Conservation (phyloP, 2,329 filamentous ascomycete genomes). For the Epichloe gansuensis region DNA sequence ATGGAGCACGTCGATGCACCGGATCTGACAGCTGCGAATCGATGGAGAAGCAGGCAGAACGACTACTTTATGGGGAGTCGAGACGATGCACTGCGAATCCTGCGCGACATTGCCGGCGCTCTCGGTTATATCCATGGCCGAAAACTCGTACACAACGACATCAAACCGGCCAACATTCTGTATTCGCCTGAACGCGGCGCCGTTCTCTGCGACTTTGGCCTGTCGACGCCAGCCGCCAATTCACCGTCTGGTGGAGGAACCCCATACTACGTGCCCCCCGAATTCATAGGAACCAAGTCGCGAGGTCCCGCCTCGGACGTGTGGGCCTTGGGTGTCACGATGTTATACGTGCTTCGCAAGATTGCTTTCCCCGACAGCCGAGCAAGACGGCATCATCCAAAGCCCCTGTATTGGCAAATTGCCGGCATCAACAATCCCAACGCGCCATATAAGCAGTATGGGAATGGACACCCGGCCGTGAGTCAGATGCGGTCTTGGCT, state of each 20-base stretch:
- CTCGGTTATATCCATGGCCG: slow-evolving; percentile 43
- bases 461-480: slow-evolving; percentile 29
- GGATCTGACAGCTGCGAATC: slow-evolving; percentile 35
- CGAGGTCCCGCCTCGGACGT: slow-evolving; percentile 44
- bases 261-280: slow-evolving; percentile 50
- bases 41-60: slow-evolving; percentile 34
- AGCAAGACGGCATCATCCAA: slow-evolving; percentile 32
- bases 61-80: slow-evolving; percentile 38
- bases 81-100: slow-evolving; percentile 37
- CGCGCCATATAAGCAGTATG: slow-evolving; percentile 19
- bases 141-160: slow-evolving; percentile 46
- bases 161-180: slow-evolving; percentile 49
- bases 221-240: slow-evolving; percentile 35
- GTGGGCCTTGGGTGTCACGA: slow-evolving; percentile 47
- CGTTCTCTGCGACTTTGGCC: slow-evolving; percentile 47
- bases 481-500: slow-evolving; percentile 45
- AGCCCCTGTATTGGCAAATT: slow-evolving; percentile 45
- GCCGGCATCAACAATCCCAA: slow-evolving; percentile 37
- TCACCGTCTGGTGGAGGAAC: slow-evolving; percentile 41
- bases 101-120: slow-evolving; percentile 40
- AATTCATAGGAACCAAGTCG: slow-evolving; percentile 42
- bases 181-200: slow-evolving; percentile 46
- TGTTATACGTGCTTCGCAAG: slow-evolving; percentile 45
- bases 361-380: slow-evolving; percentile 42
- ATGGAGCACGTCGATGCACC: slow-evolving; percentile 48